Evolutionary conservation across 768 basidiomycete genomes (phyloP), one percentile per base, ranked within the genome.

Genomic region (Tricholoma matsutake): DNA sequence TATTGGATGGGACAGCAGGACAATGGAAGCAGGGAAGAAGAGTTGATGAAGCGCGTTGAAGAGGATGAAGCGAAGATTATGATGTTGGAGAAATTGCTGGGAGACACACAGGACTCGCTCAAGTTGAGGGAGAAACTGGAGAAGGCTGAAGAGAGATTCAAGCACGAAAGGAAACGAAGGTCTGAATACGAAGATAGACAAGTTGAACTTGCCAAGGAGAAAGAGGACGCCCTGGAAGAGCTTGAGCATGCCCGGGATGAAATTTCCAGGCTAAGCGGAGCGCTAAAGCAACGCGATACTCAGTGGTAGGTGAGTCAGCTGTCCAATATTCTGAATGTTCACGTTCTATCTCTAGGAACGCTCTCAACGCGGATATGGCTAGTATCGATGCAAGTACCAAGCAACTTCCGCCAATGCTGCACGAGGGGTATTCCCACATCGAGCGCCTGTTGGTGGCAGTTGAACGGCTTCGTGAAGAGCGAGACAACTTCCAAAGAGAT

Each of bases 1-100:
- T 79, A 75, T 45, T 58, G 84, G 47, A 76, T 68, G 66, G 76
- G 70, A 32, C 75, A 79, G 32, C 70, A 72, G 22, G 83, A 75
- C 2, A 72, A 78, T 28, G 76, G 72, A 20, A 75, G 76, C 61
- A 76, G 89, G 55, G 90, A 91, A 68, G 79, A 81, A 25, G 85
- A 85, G 57, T 67, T 91, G 29, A 62, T 87, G 69, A 78, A 80
- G 70, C 78, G 90, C 63, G 84, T 92, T 29, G 88, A 91, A 47
- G 87, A 89, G 66, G 88, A 91, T 63, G 86, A 86, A 53, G 84
- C 82, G 5, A 88, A 85, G 71, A 86, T 90, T 35, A 72, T 75
- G 3, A 80, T 83, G 2, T 67, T 91, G 59, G 85, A 89, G 67
- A 72, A 69, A 49, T 71, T 83, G 71, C 67, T 83, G 2, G 69